Conservation (phyloP, 768 basidiomycete species). For the Lentinula boryana region DNA sequence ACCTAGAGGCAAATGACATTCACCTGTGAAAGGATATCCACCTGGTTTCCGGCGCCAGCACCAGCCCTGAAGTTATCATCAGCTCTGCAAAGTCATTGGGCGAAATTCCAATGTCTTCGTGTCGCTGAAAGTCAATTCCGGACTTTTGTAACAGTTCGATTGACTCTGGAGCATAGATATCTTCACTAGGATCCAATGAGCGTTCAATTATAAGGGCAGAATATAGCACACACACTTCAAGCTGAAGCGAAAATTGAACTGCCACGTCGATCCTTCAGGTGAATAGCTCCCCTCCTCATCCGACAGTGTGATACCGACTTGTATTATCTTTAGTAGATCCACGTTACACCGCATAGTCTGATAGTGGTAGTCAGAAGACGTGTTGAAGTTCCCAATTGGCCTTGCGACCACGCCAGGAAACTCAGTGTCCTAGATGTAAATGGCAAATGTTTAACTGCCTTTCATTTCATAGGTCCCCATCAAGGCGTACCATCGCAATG, state of each 20-base stretch:
- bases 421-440: constrained; percentile 77
- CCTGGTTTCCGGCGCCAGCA: constrained; percentile 79
- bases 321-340: constrained; percentile 95
- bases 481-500: constrained; percentile 73
- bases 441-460: not conserved
- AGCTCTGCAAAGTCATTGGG: constrained; percentile 96
- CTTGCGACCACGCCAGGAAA: constrained; percentile 98
- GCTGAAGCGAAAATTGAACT: constrained; percentile 97
- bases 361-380: constrained; percentile 97
- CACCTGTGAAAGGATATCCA: constrained; percentile 99
- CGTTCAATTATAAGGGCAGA: constrained; percentile 6
- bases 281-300: constrained; percentile 93
- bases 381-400: constrained; percentile 94
- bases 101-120: constrained; percentile 86
- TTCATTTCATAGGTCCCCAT: not conserved
- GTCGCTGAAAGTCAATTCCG: constrained; percentile 92
- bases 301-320: constrained; percentile 91
- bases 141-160: constrained; percentile 92
- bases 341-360: constrained; percentile 99
- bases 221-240: constrained; percentile 54
- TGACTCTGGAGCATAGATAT: constrained; percentile 98
- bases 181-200: constrained; percentile 54
- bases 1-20: not conserved
- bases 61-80: constrained; percentile 93
- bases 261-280: constrained; percentile 91